Evolutionary conservation across 2,329 filamentous ascomycete species (phyloP).

Genomic region (Monosporascus sp.): DNA sequence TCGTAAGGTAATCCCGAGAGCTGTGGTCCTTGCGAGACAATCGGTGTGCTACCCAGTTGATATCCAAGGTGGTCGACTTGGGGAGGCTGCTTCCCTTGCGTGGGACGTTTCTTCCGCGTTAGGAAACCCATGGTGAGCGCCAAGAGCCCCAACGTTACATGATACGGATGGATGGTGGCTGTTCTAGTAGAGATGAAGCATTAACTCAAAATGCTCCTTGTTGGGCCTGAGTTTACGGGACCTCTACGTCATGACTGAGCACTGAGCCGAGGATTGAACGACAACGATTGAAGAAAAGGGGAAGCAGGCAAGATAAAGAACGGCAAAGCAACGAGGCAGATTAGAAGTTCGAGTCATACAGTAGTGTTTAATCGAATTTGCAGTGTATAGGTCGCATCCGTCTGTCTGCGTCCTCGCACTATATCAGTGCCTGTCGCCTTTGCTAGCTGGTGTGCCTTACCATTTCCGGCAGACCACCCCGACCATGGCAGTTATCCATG

Average conservation of each 20-base stretch:
- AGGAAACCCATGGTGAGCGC: slow-evolving; percentile 25
- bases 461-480: slow-evolving; percentile 13
- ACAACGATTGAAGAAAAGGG: not conserved
- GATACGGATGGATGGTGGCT: not conserved
- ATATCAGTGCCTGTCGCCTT: slow-evolving; percentile 3
- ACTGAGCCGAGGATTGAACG: too few species aligned
- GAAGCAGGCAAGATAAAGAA: not conserved
- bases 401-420: not conserved
- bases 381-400: slow-evolving; percentile 1
- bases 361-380: not conserved
- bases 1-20: not conserved
- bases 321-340: not conserved
- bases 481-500: slow-evolving; percentile 10
- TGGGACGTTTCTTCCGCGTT: slow-evolving; percentile 16
- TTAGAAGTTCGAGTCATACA: not conserved
- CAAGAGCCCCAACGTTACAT: not conserved
- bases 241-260: not conserved
- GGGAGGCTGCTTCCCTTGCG: slow-evolving; percentile 15
- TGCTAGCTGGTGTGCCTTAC: slow-evolving; percentile 22
- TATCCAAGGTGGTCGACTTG: slow-evolving; percentile 12
- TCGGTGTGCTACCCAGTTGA: slow-evolving; percentile 5
- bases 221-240: not conserved
- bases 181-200: not conserved
- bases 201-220: too few species aligned
- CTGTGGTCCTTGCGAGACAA: not conserved